phyloP scores from a whole-genome alignment of 495 filamentous ascomycete species.

The Talaromyces adpressus region DNA sequence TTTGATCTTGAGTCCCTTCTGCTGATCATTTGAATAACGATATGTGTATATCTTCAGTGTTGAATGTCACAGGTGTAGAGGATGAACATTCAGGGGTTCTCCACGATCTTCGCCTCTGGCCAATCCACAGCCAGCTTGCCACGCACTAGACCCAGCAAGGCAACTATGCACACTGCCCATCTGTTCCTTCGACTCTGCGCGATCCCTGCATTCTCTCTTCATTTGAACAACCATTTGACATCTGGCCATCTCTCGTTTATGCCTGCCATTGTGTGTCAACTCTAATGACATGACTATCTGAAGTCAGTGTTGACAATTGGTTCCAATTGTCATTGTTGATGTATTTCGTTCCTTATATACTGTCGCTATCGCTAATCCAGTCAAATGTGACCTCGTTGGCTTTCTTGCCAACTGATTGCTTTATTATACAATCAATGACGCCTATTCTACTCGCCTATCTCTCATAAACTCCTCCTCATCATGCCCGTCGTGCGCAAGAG shows the following conservation, averaged over 20 bases:
- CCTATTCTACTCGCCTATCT: background rate
- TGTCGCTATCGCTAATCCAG: background rate
- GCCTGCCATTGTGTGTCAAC: background rate
- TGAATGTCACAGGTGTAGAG: no score
- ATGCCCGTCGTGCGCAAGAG: slow-evolving; percentile 15
- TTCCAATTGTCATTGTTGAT: background rate
- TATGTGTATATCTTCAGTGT: no score
- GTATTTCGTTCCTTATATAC: background rate
- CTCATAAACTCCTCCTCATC: background rate
- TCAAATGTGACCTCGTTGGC: background rate
- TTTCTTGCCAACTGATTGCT: background rate
- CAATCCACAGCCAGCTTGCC: background rate
- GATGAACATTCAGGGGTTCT: background rate
- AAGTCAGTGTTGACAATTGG: background rate
- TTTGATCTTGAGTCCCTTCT: no score
- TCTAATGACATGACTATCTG: background rate
- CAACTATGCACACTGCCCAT: background rate
- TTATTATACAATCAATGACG: background rate
- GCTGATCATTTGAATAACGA: no score
- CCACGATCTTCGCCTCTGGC: background rate
- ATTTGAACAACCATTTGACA: background rate
- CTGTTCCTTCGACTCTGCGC: background rate
- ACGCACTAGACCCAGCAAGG: background rate
- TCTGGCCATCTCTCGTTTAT: background rate
- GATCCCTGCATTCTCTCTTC: background rate